Conservation (phyloP, 2,329 filamentous ascomycete genomes). For the Zarea fungicola region DNA sequence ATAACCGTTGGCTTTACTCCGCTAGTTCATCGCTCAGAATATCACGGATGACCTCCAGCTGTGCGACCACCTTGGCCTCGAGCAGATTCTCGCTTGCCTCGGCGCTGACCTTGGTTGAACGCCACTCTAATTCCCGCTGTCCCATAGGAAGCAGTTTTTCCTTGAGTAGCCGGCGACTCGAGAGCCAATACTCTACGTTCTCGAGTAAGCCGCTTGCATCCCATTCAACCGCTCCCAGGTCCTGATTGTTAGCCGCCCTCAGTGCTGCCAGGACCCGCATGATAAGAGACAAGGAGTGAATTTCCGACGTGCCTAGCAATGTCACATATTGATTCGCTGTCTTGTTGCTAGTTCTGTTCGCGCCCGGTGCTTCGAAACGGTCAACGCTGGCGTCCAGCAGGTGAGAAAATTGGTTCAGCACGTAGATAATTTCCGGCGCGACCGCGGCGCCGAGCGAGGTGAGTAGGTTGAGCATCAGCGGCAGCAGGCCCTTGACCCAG, state of each 20-base stretch:
- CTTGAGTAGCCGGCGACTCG: constrained; percentile 61
- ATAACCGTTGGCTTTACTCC: constrained; percentile 13
- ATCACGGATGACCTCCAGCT: constrained; percentile 57
- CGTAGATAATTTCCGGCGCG: constrained; percentile 77
- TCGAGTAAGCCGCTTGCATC: constrained; percentile 68
- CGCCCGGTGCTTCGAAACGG: constrained; percentile 60
- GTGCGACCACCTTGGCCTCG: constrained; percentile 68
- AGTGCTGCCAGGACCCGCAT: constrained; percentile 65
- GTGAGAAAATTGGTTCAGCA: constrained; percentile 82
- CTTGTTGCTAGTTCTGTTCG: constrained; percentile 45
- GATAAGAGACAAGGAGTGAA: constrained; percentile 73
- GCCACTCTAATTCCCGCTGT: constrained; percentile 64
- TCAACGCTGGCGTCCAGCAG: constrained; percentile 69
- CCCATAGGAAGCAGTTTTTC: constrained; percentile 70
- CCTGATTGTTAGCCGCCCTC: constrained; percentile 59
- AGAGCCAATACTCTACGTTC: constrained; percentile 77
- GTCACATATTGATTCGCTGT: constrained; percentile 62
- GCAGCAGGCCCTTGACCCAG: constrained; percentile 84
- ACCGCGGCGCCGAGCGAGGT: constrained; percentile 74
- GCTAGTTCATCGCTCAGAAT: constrained; percentile 47
- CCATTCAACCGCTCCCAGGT: constrained; percentile 71
- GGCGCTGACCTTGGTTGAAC: constrained; percentile 34
- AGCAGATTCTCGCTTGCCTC: constrained; percentile 55
- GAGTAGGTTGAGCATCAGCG: constrained; percentile 82
- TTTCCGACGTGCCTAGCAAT: constrained; percentile 67